These are phyloP conservation scores for Leptomonas seymouri DNA, from an alignment of 208 protist species.

Conservation along the genomic window DNA sequence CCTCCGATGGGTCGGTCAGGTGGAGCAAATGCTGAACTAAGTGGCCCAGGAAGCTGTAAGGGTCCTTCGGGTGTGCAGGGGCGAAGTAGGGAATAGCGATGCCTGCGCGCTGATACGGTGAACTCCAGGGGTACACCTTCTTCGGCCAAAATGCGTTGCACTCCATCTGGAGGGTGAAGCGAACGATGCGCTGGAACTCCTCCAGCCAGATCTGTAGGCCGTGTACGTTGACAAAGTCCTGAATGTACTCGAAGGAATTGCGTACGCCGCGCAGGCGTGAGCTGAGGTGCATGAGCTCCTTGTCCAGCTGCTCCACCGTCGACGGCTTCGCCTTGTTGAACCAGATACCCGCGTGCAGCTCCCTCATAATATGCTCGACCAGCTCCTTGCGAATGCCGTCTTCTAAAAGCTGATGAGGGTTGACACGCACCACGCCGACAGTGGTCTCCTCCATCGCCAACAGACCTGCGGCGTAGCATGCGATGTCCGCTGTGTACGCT, in stretches of 20 bases:
- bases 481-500: conserved; percentile 89
- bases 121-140: conserved; percentile 91
- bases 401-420: conserved; percentile 96
- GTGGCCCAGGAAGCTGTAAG: conserved; percentile 93
- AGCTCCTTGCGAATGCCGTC: conserved; percentile 97
- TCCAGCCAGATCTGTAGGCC: conserved; percentile 97
- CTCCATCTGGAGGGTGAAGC: conserved; percentile 98
- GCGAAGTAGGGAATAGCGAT: conserved; percentile 95
- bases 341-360: conserved; percentile 70
- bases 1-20: conserved; percentile 78
- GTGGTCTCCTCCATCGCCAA: conserved; percentile 98
- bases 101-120: conserved; percentile 89
- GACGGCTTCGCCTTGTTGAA: conserved; percentile 56
- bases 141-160: conserved; percentile 95
- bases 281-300: conserved; percentile 77
- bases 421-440: conserved; percentile 96
- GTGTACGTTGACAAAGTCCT: conserved; percentile 98
- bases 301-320: conserved; percentile 55
- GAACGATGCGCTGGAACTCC: conserved; percentile 96
- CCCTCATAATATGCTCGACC: conserved; percentile 76
- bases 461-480: conserved; percentile 96
- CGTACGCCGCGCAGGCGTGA: conserved; percentile 90
- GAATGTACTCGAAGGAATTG: conserved; percentile 96
- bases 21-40: conserved; percentile 90
- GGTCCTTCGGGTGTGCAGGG: conserved; percentile 23